Evolutionary conservation across 768 basidiomycete genomes (phyloP).

Genomic region (Naganishia vaughanmartiniae): DNA sequence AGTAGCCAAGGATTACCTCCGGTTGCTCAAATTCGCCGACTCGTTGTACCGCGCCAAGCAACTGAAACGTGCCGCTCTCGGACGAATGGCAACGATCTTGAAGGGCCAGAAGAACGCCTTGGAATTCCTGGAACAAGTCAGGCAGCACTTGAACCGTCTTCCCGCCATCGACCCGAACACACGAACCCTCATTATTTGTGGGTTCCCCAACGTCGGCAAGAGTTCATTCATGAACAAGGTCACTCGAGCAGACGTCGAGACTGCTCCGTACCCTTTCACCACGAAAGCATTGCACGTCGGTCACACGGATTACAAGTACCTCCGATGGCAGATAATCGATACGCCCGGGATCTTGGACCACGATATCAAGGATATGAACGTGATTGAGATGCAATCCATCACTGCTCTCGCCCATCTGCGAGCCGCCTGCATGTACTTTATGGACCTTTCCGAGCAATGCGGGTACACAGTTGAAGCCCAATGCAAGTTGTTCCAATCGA

Average conservation of each 20-base stretch:
- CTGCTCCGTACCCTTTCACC: constrained; percentile 78
- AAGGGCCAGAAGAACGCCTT: constrained; percentile 95
- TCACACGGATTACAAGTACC: constrained; percentile 97
- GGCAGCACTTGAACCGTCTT: constrained; percentile 97
- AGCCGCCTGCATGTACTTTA: constrained; percentile 91
- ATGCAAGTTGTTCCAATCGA: constrained; percentile 99
- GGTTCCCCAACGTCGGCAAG: constrained; percentile 99
- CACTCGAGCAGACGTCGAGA: constrained; percentile 93
- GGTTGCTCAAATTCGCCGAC: constrained; percentile 96
- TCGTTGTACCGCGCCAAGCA: constrained; percentile 97
- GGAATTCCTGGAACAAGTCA: constrained; percentile 96
- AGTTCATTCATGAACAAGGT: constrained; percentile 99
- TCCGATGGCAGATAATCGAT: constrained; percentile 99
- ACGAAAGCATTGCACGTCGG: constrained; percentile 98
- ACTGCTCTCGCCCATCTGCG: constrained; percentile 96
- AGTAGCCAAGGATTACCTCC: constrained; percentile 93
- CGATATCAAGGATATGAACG: constrained; percentile 99
- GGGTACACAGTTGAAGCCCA: constrained; percentile 94
- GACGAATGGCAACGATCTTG: constrained; percentile 99
- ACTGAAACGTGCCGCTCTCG: constrained; percentile 93
- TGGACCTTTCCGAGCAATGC: constrained; percentile 98
- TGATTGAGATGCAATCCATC: constrained; percentile 98
- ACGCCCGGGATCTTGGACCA: constrained; percentile 98
- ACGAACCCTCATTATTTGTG: constrained; percentile 93
- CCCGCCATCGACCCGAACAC: constrained; percentile 98